phyloP scores from a whole-genome alignment of 1,284 basidiomycete species.

The Ustilago shanxiensis region DNA sequence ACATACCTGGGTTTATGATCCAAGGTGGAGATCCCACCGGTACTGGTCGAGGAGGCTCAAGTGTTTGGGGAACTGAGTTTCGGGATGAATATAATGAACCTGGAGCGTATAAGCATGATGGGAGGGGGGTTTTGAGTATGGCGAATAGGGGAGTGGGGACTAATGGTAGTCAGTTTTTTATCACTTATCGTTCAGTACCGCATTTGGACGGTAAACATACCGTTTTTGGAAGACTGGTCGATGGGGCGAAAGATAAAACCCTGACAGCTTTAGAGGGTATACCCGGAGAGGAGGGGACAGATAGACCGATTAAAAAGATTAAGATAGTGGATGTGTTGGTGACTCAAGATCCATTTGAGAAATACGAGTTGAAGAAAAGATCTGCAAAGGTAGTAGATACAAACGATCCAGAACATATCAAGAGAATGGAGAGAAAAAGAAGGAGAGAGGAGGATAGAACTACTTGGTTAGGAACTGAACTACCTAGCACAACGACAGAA shows the following conservation, averaged over 20 bases:
- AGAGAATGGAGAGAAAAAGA: slow-evolving; percentile 57
- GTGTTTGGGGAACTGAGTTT: slow-evolving; percentile 95
- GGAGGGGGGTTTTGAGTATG: slow-evolving; percentile 64
- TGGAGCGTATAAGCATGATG: slow-evolving; percentile 60
- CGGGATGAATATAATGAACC: slow-evolving; percentile 83
- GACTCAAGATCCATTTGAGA: slow-evolving; percentile 63
- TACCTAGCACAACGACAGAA: neutral
- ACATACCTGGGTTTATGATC: slow-evolving; percentile 97
- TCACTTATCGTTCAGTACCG: slow-evolving; percentile 74
- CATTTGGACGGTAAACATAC: slow-evolving; percentile 85
- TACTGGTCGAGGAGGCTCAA: slow-evolving; percentile 90
- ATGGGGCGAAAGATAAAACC: slow-evolving; percentile 82
- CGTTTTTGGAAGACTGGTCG: slow-evolving; percentile 92
- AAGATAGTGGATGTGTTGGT: slow-evolving; percentile 71
- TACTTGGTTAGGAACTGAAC: slow-evolving; percentile 61
- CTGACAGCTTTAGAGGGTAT: slow-evolving; percentile 85
- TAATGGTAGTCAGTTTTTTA: slow-evolving; percentile 65
- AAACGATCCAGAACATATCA: slow-evolving; percentile 43
- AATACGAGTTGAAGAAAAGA: slow-evolving; percentile 50
- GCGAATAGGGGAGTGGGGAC: slow-evolving; percentile 66
- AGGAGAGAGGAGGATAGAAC: slow-evolving; percentile 63
- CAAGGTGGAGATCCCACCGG: slow-evolving; percentile 98
- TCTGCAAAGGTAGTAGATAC: slow-evolving; percentile 43
- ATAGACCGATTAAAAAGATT: slow-evolving; percentile 85
- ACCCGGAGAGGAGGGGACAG: slow-evolving; percentile 83